Evolutionary conservation across 2,329 filamentous ascomycete genomes (phyloP).

Genomic region (Elsinoe ampelina): DNA sequence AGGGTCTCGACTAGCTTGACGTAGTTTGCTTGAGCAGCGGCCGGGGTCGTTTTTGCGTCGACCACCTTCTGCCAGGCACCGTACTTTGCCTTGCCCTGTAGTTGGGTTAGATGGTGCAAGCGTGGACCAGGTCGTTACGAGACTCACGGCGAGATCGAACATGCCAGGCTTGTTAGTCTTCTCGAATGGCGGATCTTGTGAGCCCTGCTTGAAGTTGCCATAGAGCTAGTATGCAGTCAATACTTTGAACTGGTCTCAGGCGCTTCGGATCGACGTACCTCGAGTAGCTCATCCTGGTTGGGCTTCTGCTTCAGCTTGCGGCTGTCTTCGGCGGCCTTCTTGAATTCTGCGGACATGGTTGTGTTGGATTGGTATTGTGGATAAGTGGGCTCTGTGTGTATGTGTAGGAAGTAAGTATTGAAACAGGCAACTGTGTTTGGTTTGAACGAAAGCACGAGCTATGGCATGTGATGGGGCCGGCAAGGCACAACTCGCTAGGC

Average conservation of each 20-base stretch:
- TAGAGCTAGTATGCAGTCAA: constrained; percentile 40
- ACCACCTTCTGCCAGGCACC: constrained; percentile 64
- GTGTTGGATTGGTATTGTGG: background rate
- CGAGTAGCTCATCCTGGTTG: constrained; percentile 53
- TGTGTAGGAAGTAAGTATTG: background rate
- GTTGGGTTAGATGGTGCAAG: background rate
- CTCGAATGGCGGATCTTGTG: constrained; percentile 28
- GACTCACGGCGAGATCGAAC: constrained; percentile 59
- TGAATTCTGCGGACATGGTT: constrained; percentile 58
- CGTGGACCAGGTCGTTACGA: background rate
- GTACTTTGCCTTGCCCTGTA: constrained; percentile 60
- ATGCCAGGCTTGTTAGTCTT: constrained; percentile 48
- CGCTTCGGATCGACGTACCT: constrained; percentile 31
- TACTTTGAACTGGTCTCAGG: background rate
- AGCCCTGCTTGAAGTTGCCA: constrained; percentile 40
- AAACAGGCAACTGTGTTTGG: background rate
- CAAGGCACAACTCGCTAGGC: background rate
- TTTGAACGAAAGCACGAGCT: background rate
- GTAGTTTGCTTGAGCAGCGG: constrained; percentile 68
- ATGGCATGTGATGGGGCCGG: constrained; percentile 2
- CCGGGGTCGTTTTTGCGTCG: constrained; percentile 52
- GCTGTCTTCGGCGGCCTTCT: constrained; percentile 60
- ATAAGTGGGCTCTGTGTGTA: background rate
- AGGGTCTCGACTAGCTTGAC: constrained; percentile 61
- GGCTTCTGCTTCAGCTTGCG: constrained; percentile 61